Evolutionary conservation across 345 rosid species (phyloP).

Genomic region (Trapa bicornis): DNA sequence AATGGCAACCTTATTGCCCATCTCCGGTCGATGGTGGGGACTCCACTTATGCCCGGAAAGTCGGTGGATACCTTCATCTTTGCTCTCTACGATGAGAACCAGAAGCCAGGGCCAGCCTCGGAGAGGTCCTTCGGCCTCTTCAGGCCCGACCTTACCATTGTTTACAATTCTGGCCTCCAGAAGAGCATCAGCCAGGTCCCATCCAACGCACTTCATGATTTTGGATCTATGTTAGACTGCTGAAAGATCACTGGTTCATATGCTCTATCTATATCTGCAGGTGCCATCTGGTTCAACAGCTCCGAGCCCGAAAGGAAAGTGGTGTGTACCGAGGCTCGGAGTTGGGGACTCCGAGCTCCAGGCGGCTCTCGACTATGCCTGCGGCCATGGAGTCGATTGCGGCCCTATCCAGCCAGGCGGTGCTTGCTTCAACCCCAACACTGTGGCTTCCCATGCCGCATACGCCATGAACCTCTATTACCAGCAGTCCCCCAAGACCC

Average conservation of each 20-base stretch:
- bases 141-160: slow-evolving; percentile 55
- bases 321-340: slow-evolving; percentile 63
- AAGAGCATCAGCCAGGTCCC: slow-evolving; percentile 17
- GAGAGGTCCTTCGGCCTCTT: slow-evolving; percentile 66
- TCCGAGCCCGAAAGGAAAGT: slow-evolving; percentile 17
- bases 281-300: slow-evolving; percentile 17
- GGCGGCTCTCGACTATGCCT: slow-evolving; percentile 61
- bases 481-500: slow-evolving; percentile 37
- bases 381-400: slow-evolving; percentile 53
- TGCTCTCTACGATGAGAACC: slow-evolving; percentile 69
- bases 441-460: slow-evolving; percentile 48
- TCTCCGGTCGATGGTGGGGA: slow-evolving; percentile 55
- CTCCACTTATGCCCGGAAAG: slow-evolving; percentile 83
- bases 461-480: slow-evolving; percentile 75
- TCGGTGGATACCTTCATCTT: slow-evolving; percentile 71
- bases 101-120: slow-evolving; percentile 57
- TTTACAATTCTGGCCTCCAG: slow-evolving; percentile 58
- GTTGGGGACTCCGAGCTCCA: slow-evolving; percentile 47
- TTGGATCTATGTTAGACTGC: neutral
- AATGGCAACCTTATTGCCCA: slow-evolving; percentile 71
- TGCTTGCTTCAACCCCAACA: slow-evolving; percentile 66
- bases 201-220: neutral
- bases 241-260: too few relatives aligned
- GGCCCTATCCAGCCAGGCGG: slow-evolving; percentile 57
- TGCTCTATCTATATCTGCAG: slow-evolving; percentile 9